Evolutionary conservation across 305 asterid genomes (phyloP), one percentile per base, ranked within the genome.

Genomic region (Fraxinus velutina): DNA sequence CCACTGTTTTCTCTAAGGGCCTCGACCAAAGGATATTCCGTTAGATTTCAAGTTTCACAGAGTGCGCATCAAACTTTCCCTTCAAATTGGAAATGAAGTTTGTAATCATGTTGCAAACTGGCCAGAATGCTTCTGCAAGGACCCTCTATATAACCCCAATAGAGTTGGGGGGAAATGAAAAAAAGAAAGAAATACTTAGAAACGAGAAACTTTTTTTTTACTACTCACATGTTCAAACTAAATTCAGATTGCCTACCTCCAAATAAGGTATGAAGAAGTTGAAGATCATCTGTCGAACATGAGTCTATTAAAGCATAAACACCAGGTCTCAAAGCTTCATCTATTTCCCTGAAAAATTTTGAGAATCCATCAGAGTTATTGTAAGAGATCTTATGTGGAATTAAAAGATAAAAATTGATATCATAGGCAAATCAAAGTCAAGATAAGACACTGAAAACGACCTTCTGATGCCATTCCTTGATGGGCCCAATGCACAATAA

Each of bases 61-160:
- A 71, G 72, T 27, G 79, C 7, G 81, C 80, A 80, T 93, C 93
- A 95, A 68, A 92, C 94, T 89, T 95, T 95, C 84, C 99, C 99
- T 88, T 79, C 90, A 81, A 88, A 95, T 55, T 90, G 93, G 93
- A 92, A 93, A 84, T 95, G 86, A 13, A 89, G 55, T 86, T 91
- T 90, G 91, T 95, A 92, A 86, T 95, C 97, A 70, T 95, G 89
- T 85, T 89, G 94, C 85, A 93, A 88, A 62, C 84, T 60, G 29
- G 91, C 92, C 60, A 95, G 86, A 3, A 90, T 90, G 80, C 91
- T 92, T 87, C 99, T 92, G 91, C 97, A 93, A 79, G 99, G 96
- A 29, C 98, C 99, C 95, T 95, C 99, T 92, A 71, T 13, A 87
- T 76, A 84, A 80, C 19, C 76, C 74, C 36, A 76, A 42, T 77